Evolutionary conservation across 148 eudicot genomes (phyloP), one percentile per base, ranked within the genome.

Genomic region (Vaccinium macrocarpon): DNA sequence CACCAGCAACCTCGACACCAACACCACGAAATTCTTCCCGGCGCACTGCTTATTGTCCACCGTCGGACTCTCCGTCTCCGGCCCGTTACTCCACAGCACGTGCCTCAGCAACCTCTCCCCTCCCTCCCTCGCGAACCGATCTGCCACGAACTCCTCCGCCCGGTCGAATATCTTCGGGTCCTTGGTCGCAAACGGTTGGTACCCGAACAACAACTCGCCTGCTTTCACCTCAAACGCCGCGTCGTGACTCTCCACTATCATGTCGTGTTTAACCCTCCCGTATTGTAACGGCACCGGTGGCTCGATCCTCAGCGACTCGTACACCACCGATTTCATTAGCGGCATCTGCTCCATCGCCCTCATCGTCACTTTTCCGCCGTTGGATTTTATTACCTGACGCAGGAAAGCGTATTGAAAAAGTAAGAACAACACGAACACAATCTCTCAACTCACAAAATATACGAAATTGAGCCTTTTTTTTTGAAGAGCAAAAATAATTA

Each of bases 11-110:
- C 99, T 90, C 48, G 95, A 74, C 3, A 90, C 86, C 88, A 97
- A 16, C 61, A 95, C 96, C 53, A 95, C 98, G 42, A 96, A 96
- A 73, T 96, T 97, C 82, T 96, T 96, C 0, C 99, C 99, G n/a
- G 93, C 98, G 38, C 99, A 97, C 85, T 97, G 99, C 87, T 97
- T 97, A 32, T 97, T 92, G 15, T 88, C 72, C 4, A 89, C 79
- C 4, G 89, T 90, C 29, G 99, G 90, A 25, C 68, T 81, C 84
- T 84, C 91, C 2, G 88, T 90, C 81, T 97, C 99, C 79, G 93
- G 95, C 1, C 99, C 99, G 29, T 97, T 97, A 0, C 97, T 93
- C 99, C 99, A 97, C 13, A 94, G 27, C 51, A 97, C 99, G 79
- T 97, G 90, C 84, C 71, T 89, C 89, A 97, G 50, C 83, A 90